phyloP scores from a whole-genome alignment of 306 rosid genomes.

The Castanea sativa region DNA sequence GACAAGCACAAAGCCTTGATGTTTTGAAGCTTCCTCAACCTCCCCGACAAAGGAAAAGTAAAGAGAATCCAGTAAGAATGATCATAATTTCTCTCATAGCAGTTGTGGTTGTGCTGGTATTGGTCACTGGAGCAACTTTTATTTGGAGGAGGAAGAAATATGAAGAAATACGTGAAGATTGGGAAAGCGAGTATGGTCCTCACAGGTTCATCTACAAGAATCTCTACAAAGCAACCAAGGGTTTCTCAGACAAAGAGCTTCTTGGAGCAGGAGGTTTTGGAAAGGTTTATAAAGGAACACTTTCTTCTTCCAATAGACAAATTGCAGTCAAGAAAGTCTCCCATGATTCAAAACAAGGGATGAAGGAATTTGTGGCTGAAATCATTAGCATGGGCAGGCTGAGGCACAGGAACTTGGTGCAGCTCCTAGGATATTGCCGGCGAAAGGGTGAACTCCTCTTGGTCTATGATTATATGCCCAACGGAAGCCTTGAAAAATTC shows the following conservation, averaged over 20 bases:
- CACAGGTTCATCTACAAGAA: slow-evolving; percentile 61
- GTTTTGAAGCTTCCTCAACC: not conserved
- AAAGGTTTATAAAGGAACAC: slow-evolving; percentile 57
- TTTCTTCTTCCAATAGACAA: slow-evolving; percentile 43
- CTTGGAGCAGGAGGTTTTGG: slow-evolving; percentile 80
- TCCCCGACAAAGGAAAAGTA: not conserved
- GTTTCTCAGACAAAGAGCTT: slow-evolving; percentile 49
- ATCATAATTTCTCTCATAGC: not conserved
- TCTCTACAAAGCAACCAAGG: slow-evolving; percentile 53
- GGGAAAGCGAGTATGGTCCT: slow-evolving; percentile 68
- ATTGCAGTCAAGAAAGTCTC: slow-evolving; percentile 70
- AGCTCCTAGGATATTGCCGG: slow-evolving; percentile 62
- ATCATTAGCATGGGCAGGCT: slow-evolving; percentile 46
- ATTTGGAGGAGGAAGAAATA: slow-evolving; percentile 27
- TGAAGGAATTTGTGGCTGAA: slow-evolving; percentile 18
- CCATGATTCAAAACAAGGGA: slow-evolving; percentile 70
- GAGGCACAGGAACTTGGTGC: slow-evolving; percentile 64
- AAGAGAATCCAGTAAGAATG: not conserved
- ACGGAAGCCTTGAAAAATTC: slow-evolving; percentile 69
- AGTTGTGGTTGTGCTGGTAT: not conserved
- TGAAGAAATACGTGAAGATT: slow-evolving; percentile 55
- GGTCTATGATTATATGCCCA: slow-evolving; percentile 68
- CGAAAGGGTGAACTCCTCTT: slow-evolving; percentile 56
- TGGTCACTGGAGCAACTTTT: not conserved
- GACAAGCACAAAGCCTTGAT: slow-evolving; percentile 17